Percentiles rank a stretch among this genome's conserved stretches.
Conservation (phyloP, 176 grass and related monocot species). For the Juncus effusus region DNA sequence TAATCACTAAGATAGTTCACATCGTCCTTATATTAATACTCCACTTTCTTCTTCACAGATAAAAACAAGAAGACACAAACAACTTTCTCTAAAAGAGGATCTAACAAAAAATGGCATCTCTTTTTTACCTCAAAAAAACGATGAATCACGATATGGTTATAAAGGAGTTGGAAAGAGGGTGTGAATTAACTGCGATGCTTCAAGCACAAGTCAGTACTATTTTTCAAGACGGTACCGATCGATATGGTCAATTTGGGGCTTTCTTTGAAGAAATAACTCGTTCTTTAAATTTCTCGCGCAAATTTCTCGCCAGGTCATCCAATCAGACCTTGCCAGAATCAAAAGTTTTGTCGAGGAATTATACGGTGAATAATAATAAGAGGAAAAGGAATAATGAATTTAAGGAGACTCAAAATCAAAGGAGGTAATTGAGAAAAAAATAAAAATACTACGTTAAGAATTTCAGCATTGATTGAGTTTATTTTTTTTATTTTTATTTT, state of each 20-base stretch:
- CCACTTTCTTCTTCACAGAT: neutral
- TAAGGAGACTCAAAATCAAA: constrained; percentile 13
- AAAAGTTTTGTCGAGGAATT: neutral
- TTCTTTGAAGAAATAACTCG: constrained; percentile 18
- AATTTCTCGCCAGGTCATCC: neutral
- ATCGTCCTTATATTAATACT: neutral
- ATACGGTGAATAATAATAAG: neutral
- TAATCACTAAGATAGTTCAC: neutral
- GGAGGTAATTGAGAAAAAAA: constrained; percentile 1
- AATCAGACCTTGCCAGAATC: neutral
- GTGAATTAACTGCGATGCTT: neutral
- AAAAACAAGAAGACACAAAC: neutral
- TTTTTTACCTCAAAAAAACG: neutral
- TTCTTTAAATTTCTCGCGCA: neutral
- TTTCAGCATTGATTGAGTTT: no score
- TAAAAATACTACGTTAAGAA: neutral
- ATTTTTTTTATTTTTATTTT: no score
- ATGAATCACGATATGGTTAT: constrained; percentile 9
- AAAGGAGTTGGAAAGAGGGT: constrained; percentile 20
- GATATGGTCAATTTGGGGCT: neutral
- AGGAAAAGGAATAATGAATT: constrained; percentile 17
- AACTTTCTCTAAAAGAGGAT: neutral
- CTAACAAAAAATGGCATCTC: neutral
- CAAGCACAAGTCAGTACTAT: neutral
- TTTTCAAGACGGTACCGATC: neutral